These are phyloP conservation scores for Clarireedia paspali DNA, from an alignment of 2,329 filamentous ascomycete genomes.

Conservation along the genomic window DNA sequence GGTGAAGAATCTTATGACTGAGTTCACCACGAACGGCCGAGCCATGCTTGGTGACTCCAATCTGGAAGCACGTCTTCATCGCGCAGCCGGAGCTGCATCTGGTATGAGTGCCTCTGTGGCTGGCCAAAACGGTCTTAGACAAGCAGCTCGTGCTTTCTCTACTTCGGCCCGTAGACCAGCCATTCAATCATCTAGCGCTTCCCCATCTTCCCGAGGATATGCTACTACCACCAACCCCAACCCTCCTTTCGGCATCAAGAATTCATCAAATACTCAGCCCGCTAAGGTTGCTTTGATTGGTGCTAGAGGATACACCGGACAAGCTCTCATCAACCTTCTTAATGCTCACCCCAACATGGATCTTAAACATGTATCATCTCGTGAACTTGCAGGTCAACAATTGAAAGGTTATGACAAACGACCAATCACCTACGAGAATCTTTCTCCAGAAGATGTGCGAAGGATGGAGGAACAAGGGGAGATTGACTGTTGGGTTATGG, in stretches of 20 bases:
- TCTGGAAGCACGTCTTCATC: constrained; percentile 75
- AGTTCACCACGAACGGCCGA: constrained; percentile 75
- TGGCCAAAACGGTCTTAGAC: constrained; percentile 37
- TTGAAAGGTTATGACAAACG: constrained; percentile 87
- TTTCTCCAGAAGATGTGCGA: constrained; percentile 78
- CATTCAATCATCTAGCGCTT: constrained; percentile 16
- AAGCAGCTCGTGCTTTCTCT: constrained; percentile 63
- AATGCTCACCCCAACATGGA: constrained; percentile 87
- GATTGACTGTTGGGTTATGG: constrained; percentile 97
- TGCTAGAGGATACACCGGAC: constrained; percentile 88
- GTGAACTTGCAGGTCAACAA: constrained; percentile 80
- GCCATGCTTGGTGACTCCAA: constrained; percentile 87
- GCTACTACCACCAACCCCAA: constrained; percentile 74
- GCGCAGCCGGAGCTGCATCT: constrained; percentile 64
- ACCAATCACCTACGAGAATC: constrained; percentile 85
- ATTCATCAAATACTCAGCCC: constrained; percentile 71
- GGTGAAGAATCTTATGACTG: constrained; percentile 73
- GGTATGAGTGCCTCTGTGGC: constrained; percentile 41
- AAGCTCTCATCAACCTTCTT: constrained; percentile 79
- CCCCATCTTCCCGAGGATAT: constrained; percentile 38
- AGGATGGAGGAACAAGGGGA: constrained; percentile 76
- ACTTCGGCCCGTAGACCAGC: constrained; percentile 42
- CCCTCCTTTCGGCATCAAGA: constrained; percentile 81
- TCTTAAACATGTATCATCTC: constrained; percentile 83
- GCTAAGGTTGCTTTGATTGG: constrained; percentile 82